Evolutionary conservation across 2,329 filamentous ascomycete species (phyloP).

Genomic region (Endoconidiophora polonica): DNA sequence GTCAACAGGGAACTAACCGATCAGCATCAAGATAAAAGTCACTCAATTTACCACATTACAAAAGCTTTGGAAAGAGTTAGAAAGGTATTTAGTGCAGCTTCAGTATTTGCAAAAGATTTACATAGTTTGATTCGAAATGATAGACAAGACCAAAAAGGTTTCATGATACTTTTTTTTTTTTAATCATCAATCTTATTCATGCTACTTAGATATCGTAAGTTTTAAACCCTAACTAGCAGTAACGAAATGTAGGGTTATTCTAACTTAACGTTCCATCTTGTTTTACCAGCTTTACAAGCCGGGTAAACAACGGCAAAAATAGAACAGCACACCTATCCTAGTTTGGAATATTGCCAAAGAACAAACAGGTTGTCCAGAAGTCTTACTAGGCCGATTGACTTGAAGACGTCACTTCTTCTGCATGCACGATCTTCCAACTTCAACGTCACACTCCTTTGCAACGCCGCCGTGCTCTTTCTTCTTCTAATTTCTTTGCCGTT

Average conservation of each 20-base stretch:
- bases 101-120: too few relatives aligned
- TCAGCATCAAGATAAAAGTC: too few relatives aligned
- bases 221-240: neutral
- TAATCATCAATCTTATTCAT: too few relatives aligned
- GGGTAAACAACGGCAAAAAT: constrained; percentile 6
- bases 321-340: neutral
- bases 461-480: neutral
- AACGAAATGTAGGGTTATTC: neutral
- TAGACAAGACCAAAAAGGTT: too few relatives aligned
- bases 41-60: too few relatives aligned
- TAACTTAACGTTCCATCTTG: neutral
- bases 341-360: neutral
- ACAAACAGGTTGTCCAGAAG: constrained; percentile 7
- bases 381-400: neutral
- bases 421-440: neutral
- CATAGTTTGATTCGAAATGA: too few relatives aligned
- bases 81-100: too few relatives aligned
- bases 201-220: too few relatives aligned
- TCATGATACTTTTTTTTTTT: too few relatives aligned
- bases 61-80: too few relatives aligned
- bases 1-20: too few relatives aligned
- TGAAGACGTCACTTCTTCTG: constrained; percentile 10
- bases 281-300: neutral
- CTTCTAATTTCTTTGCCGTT: neutral
- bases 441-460: constrained; percentile 4